Conservation (phyloP, 495 filamentous ascomycete species). For the Neurospora tetraspora region DNA sequence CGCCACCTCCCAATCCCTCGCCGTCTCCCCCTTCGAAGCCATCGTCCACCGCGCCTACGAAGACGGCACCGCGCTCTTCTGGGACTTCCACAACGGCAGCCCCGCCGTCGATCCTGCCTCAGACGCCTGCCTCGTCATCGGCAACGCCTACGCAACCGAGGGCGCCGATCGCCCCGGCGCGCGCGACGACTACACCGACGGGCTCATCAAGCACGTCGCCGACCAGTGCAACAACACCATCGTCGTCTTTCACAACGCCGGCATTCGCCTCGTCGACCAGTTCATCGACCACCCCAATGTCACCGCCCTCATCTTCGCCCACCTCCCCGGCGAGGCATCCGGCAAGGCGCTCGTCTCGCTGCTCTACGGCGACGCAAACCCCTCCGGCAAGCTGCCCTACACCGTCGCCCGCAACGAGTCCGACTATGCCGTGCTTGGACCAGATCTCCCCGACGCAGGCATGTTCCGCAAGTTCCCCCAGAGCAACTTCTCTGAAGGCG, state of each 20-base stretch:
- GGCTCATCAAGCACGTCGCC: conserved; percentile 47
- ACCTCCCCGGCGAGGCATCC: conserved; percentile 52
- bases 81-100: conserved; percentile 32
- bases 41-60: conserved; percentile 42
- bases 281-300: conserved; percentile 54
- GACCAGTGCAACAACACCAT: conserved; percentile 49
- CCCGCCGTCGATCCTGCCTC: conserved; percentile 37
- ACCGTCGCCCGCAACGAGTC: conserved; percentile 54
- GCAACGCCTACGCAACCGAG: conserved; percentile 52
- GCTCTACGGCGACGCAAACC: conserved; percentile 49
- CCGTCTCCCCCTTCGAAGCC: conserved; percentile 49
- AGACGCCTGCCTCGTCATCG: conserved; percentile 58
- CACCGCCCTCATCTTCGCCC: conserved; percentile 50
- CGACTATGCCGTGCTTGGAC: conserved; percentile 45
- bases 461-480: conserved; percentile 40
- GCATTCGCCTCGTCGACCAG: conserved; percentile 45
- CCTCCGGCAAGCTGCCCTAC: conserved; percentile 60
- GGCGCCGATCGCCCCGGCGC: conserved; percentile 33
- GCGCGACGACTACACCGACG: conserved; percentile 44
- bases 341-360: conserved; percentile 47
- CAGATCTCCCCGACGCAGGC: conserved; percentile 20
- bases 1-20: conserved; percentile 41
- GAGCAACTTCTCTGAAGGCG: conserved; percentile 53
- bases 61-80: conserved; percentile 46
- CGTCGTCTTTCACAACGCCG: conserved; percentile 52